phyloP scores from a whole-genome alignment of 2,329 filamentous ascomycete genomes.

The Neopestalotiopsis clavispora region DNA sequence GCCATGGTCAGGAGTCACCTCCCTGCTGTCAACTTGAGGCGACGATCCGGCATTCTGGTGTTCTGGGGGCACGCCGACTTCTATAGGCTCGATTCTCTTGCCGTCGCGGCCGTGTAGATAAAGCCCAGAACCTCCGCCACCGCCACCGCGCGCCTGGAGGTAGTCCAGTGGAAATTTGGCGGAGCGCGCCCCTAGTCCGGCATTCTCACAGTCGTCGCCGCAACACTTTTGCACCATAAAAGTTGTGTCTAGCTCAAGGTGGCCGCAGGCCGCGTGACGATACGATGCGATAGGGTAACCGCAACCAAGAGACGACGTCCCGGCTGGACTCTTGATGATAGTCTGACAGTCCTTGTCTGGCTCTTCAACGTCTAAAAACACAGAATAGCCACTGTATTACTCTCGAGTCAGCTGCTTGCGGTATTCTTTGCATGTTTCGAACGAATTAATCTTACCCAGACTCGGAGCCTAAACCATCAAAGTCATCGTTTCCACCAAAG shows the following conservation, averaged over 20 bases:
- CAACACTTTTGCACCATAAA: constrained; percentile 18
- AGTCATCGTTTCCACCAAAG: constrained; percentile 9
- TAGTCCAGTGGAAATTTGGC: constrained; percentile 4
- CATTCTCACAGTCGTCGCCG: constrained; percentile 13
- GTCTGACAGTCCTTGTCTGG: background rate
- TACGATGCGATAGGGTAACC: background rate
- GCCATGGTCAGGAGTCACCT: too few relatives aligned
- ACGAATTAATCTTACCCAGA: background rate
- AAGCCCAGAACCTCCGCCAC: background rate
- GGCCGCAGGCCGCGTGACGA: constrained; percentile 6
- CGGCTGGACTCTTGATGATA: background rate
- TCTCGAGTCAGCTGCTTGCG: background rate
- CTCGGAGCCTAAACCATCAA: background rate
- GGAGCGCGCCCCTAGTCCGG: background rate
- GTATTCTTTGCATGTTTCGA: background rate
- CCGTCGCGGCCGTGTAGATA: constrained; percentile 7
- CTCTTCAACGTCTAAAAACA: background rate
- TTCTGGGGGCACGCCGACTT: background rate
- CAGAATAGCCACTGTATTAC: background rate
- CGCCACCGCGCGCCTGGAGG: background rate
- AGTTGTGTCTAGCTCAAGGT: constrained; percentile 8
- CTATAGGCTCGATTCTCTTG: constrained; percentile 12
- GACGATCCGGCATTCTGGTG: background rate
- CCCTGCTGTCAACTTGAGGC: too few relatives aligned
- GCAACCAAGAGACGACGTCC: background rate